phyloP scores from a whole-genome alignment of 2,329 filamentous ascomycete species.

The Cytospora schulzeri region DNA sequence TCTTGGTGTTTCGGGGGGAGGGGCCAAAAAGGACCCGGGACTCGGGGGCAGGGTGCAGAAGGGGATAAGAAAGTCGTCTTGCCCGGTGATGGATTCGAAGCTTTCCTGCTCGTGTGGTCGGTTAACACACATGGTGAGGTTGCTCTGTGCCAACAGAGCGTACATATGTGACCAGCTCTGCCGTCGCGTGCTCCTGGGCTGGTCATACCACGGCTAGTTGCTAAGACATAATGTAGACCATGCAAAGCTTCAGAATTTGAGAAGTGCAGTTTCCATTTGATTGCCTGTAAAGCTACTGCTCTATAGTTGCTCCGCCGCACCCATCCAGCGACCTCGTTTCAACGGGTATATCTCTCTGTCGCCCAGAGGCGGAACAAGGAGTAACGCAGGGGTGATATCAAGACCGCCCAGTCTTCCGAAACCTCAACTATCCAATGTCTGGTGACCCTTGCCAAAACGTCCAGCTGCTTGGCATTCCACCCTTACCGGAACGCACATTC shows the following conservation, averaged over 20 bases:
- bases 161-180: neutral
- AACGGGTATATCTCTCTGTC: neutral
- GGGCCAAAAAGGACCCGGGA: neutral
- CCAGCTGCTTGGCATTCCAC: neutral
- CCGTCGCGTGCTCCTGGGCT: neutral
- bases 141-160: neutral
- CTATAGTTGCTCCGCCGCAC: neutral
- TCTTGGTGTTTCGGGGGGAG: no score
- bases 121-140: neutral
- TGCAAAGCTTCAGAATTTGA: neutral
- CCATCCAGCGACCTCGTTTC: neutral
- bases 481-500: neutral
- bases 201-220: neutral
- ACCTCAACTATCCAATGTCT: neutral
- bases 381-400: neutral
- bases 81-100: no score
- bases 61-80: neutral
- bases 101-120: neutral
- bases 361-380: neutral
- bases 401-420: neutral
- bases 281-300: neutral
- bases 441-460: neutral
- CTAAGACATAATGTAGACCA: neutral
- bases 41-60: neutral
- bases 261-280: neutral